A percentile compares a stretch with the other conserved stretches of the same genome.
phyloP scores from a whole-genome alignment of 2,329 filamentous ascomycete species.

The Beauveria australis region DNA sequence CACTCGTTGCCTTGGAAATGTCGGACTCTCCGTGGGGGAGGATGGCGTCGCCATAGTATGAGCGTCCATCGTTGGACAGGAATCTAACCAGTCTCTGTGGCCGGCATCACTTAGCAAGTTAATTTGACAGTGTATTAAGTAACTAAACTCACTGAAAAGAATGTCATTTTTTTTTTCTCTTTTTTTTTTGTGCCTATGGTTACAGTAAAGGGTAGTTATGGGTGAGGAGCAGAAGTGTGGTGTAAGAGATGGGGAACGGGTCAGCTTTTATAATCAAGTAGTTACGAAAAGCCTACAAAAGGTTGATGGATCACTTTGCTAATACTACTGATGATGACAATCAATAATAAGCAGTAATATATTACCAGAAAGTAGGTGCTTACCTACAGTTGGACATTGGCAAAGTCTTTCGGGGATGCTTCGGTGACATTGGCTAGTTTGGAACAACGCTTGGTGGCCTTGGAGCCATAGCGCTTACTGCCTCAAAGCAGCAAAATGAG shows the following conservation, averaged over 20 bases:
- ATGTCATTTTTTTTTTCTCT: slow-evolving; percentile 7
- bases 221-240: background rate
- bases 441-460: no score
- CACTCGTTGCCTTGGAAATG: slow-evolving; percentile 51
- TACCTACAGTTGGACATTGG: background rate
- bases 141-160: slow-evolving; percentile 9
- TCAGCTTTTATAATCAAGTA: background rate
- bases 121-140: background rate
- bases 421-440: background rate
- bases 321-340: background rate
- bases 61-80: slow-evolving; percentile 59
- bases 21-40: slow-evolving; percentile 53
- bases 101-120: background rate
- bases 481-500: no score
- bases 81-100: slow-evolving; percentile 39
- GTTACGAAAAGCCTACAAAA: background rate
- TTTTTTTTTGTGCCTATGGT: background rate
- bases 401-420: background rate
- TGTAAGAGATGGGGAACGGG: background rate
- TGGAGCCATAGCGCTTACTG: no score
- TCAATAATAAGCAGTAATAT: no score
- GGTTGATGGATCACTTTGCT: background rate
- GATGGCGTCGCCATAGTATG: slow-evolving; percentile 69
- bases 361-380: background rate
- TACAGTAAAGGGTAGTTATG: background rate